Conservation (phyloP, 116 monocot genomes). For the Iris pallida region DNA sequence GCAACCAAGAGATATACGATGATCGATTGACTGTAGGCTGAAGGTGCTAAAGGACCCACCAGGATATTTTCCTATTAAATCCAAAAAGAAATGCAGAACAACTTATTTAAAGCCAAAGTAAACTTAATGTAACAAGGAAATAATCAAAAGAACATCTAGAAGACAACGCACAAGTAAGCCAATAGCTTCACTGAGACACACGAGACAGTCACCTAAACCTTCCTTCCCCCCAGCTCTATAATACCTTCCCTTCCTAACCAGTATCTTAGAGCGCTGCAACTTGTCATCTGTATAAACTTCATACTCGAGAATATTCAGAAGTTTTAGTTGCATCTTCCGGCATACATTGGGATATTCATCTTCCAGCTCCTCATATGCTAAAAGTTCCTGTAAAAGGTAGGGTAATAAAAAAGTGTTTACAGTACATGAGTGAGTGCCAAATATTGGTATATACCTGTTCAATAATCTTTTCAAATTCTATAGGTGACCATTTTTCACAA, state of each 20-base stretch:
- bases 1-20: conserved; percentile 41
- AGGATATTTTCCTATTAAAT: conserved; percentile 17
- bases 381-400: too few relatives aligned
- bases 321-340: conserved; percentile 33
- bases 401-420: too few relatives aligned
- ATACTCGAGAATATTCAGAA: conserved; percentile 40
- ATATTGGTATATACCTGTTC: too few relatives aligned
- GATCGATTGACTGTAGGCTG: conserved; percentile 32
- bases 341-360: conserved; percentile 16
- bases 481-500: conserved; percentile 20
- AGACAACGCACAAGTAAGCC: conserved; percentile 34
- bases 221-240: conserved; percentile 41
- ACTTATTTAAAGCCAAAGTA: not conserved
- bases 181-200: conserved; percentile 49
- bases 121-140: not conserved
- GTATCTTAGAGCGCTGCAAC: conserved; percentile 33
- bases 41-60: conserved; percentile 7
- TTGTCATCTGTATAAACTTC: conserved; percentile 30
- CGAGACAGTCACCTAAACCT: conserved; percentile 29
- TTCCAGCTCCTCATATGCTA: conserved; percentile 32
- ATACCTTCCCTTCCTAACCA: conserved; percentile 36
- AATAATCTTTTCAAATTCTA: too few relatives aligned
- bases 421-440: too few relatives aligned
- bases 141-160: not conserved
- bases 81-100: not conserved